Evolutionary conservation across 1,284 basidiomycete genomes (phyloP), one percentile per base, ranked within the genome.

Genomic region (Cutaneotrichosporon sp.): DNA sequence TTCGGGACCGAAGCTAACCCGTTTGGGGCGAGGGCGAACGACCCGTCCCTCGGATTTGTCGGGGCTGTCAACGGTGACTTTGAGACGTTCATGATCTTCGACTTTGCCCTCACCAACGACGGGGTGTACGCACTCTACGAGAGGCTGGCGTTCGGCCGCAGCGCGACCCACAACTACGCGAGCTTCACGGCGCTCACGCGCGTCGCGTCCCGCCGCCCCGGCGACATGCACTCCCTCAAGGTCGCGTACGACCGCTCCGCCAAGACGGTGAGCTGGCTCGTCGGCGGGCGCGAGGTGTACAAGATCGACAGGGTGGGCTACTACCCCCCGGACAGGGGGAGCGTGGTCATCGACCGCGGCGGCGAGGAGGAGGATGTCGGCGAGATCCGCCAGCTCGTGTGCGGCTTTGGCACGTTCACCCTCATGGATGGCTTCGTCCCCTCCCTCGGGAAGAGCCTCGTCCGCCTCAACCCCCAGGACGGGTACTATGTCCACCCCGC

Each of bases 21-120:
- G 4, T 47, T 59, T 13, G 53, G 53, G 25, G n/a, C 16, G 33
- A 3, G 10, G 9, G 25, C 47, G 18, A 29, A 9, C 14, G 47
- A 49, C 9, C 58, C 45, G 27, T 9, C 13, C 25, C 33, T 55
- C 34, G 53, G 45, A 13, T 27, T 13, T 6, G 13, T 38, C 29
- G 52, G 31, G 1, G 18, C 18, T 7, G 33, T 54, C 7, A 34
- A 24, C 14, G 52, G 33, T 6, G 58, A 59, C 34, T 55, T 54
- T 33, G 53, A 54, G 34, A 59, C 20, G n/a, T 47, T 36, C n/a
- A 27, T 54, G 45, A 59, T 59, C 18, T 59, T 59, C 46, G 58
- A 55, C 34, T 59, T 59, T 38, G 22, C 33, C 7, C 13, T 54
- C 22, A 54, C 58, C 22, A 54, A 59, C 46, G 52, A 54, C 34